phyloP scores from a whole-genome alignment of 1,284 basidiomycete species.

The Malassezia vespertilionis region DNA sequence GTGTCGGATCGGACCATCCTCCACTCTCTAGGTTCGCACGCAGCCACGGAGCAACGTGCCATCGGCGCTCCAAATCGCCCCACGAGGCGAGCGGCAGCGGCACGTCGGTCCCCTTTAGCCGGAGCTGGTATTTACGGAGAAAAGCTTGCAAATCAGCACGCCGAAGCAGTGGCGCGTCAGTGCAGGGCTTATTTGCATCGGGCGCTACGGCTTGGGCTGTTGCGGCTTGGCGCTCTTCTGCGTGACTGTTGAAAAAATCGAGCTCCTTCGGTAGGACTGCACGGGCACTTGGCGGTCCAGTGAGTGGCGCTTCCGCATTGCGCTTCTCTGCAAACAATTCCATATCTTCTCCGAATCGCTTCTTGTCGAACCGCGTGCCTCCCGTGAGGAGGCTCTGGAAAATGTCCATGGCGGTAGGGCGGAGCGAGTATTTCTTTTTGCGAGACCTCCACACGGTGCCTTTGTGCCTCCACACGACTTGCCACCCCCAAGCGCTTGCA shows the following conservation, averaged over 20 bases:
- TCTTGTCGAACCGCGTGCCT: constrained; percentile 59
- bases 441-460: neutral
- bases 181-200: neutral
- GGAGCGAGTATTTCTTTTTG: neutral
- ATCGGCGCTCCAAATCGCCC: constrained; percentile 33
- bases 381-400: constrained; percentile 38
- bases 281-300: constrained; percentile 5
- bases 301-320: neutral
- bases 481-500: neutral
- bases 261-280: constrained; percentile 29
- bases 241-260: constrained; percentile 30
- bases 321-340: constrained; percentile 54
- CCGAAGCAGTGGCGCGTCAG: constrained; percentile 17
- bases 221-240: constrained; percentile 8
- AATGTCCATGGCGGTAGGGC: constrained; percentile 38
- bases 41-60: constrained; percentile 26
- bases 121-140: constrained; percentile 41
- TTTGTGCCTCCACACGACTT: too few species aligned
- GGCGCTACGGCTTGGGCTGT: constrained; percentile 3
- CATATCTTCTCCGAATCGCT: constrained; percentile 62
- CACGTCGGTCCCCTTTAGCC: constrained; percentile 47
- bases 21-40: constrained; percentile 24
- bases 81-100: constrained; percentile 47
- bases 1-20: constrained; percentile 42
- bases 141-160: constrained; percentile 31